Percentiles rank a stretch among this genome's conserved stretches.
Conservation (phyloP, 202 grass and related monocot species). For the Brachypodium distachyon region DNA sequence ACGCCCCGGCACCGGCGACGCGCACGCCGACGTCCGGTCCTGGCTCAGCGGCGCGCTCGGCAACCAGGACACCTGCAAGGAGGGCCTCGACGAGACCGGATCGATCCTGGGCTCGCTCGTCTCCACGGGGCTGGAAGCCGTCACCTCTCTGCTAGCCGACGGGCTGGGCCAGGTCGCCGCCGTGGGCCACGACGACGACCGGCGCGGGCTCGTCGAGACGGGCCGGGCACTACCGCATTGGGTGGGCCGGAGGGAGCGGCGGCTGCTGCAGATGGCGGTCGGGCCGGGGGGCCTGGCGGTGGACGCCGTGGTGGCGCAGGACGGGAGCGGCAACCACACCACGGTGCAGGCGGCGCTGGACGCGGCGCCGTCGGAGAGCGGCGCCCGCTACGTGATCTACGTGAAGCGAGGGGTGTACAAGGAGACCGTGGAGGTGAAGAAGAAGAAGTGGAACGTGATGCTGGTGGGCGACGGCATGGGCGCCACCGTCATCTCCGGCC, state of each 20-base stretch:
- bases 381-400: conserved; percentile 53
- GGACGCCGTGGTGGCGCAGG: conserved; percentile 69
- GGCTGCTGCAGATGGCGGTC: conserved; percentile 38
- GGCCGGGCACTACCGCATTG: conserved; percentile 21
- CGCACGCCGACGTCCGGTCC: conserved; percentile 40
- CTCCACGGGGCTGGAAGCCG: conserved; percentile 25
- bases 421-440: conserved; percentile 72
- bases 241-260: conserved; percentile 34
- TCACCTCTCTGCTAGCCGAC: conserved; percentile 54
- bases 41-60: conserved; percentile 81
- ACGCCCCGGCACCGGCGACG: conserved; percentile 46
- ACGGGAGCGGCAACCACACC: conserved; percentile 63
- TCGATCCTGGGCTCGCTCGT: conserved; percentile 35
- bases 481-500: conserved; percentile 56
- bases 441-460: conserved; percentile 91
- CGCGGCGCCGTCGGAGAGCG: conserved; percentile 44
- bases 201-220: not conserved
- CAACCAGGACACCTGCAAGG: conserved; percentile 88
- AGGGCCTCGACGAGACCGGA: conserved; percentile 48
- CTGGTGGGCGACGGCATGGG: conserved; percentile 71
- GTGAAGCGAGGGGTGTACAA: conserved; percentile 70
- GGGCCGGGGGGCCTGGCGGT: not conserved
- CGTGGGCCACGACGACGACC: not conserved
- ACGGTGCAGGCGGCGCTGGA: conserved; percentile 41
- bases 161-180: conserved; percentile 45